Percentiles rank a stretch among this genome's conserved stretches.
phyloP scores from a whole-genome alignment of 2,329 filamentous ascomycete species.

The Lecanicillium sp. region DNA sequence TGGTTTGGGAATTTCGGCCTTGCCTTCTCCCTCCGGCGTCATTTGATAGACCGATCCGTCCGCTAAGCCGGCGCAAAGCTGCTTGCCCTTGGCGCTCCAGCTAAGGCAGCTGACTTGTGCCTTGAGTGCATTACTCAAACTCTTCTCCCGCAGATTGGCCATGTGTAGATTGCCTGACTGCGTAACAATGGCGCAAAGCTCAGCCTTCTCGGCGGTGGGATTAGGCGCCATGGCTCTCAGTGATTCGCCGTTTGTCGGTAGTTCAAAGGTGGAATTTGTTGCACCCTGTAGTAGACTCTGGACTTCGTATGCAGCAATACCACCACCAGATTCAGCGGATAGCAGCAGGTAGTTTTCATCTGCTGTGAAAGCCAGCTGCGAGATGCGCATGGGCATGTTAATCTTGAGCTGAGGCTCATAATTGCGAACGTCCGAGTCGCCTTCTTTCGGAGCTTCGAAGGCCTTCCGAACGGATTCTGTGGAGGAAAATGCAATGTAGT shows the following conservation, averaged over 20 bases:
- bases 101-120: conserved; percentile 72
- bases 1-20: conserved; percentile 72
- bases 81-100: conserved; percentile 92
- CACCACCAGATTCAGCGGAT: conserved; percentile 72
- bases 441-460: conserved; percentile 52
- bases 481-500: conserved; percentile 65
- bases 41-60: conserved; percentile 78
- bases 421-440: conserved; percentile 55
- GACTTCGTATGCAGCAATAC: conserved; percentile 76
- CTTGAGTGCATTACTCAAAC: conserved; percentile 57
- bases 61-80: conserved; percentile 76
- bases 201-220: conserved; percentile 62
- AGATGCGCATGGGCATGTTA: conserved; percentile 64
- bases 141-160: conserved; percentile 65
- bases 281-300: conserved; percentile 57
- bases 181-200: conserved; percentile 75
- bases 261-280: conserved; percentile 61
- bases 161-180: conserved; percentile 73
- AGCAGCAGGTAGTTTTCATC: conserved; percentile 79
- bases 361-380: conserved; percentile 84
- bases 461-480: conserved; percentile 72
- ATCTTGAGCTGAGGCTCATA: conserved; percentile 71
- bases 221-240: conserved; percentile 74
- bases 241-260: conserved; percentile 66
- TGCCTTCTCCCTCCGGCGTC: conserved; percentile 69